phyloP scores from a whole-genome alignment of 2,329 filamentous ascomycete species.

The Venturia aucupariae region DNA sequence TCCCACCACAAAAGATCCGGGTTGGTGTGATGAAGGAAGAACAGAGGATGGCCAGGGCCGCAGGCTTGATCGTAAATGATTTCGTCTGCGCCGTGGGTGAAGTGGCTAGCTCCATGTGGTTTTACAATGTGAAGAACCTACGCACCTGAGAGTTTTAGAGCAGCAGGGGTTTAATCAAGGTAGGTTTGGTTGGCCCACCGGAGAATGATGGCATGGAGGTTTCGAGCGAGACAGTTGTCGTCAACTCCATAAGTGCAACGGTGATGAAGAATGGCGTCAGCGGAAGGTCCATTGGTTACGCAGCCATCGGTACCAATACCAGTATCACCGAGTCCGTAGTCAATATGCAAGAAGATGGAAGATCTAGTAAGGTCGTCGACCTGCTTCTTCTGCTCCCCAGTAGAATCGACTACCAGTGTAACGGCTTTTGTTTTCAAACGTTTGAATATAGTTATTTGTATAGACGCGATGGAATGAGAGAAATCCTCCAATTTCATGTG shows the following conservation, averaged over 20 bases:
- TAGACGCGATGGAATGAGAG: not conserved
- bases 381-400: not conserved
- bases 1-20: constrained; percentile 16
- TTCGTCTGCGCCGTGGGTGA: not conserved
- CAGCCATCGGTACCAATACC: not conserved
- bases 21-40: constrained; percentile 17
- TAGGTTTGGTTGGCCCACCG: not conserved
- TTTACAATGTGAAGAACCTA: not conserved
- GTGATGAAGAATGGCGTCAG: not conserved
- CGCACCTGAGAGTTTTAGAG: not conserved
- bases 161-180: not conserved
- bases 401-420: constrained; percentile 23
- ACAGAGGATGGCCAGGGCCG: constrained; percentile 12
- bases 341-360: constrained; percentile 18
- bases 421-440: constrained; percentile 28
- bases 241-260: not conserved
- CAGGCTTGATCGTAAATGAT: not conserved
- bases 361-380: not conserved
- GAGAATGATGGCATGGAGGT: not conserved
- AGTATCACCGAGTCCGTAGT: constrained; percentile 12
- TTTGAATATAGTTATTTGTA: constrained; percentile 22
- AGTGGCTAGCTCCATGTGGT: not conserved
- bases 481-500: not conserved
- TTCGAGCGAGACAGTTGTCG: not conserved
- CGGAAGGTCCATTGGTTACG: not conserved